Percentiles rank a stretch among this genome's conserved stretches.
Conservation (phyloP, 2,329 filamentous ascomycete genomes). For the Aspergillus intermedius region DNA sequence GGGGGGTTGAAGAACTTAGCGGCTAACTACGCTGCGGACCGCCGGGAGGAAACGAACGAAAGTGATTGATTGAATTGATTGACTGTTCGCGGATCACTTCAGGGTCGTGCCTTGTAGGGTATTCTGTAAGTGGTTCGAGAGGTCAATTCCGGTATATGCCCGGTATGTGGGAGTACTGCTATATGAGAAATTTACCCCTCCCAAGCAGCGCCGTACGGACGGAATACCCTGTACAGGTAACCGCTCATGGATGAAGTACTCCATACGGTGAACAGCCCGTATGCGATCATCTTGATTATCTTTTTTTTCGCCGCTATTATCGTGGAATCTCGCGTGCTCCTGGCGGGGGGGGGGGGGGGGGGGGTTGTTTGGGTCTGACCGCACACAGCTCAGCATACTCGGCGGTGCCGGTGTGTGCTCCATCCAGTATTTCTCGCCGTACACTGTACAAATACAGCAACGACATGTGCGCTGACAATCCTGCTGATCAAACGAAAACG, state of each 20-base stretch:
- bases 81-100: not conserved
- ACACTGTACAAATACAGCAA: not conserved
- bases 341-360: not conserved
- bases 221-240: too few relatives aligned
- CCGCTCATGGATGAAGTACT: too few relatives aligned
- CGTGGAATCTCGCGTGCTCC: not conserved
- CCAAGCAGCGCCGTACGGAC: not conserved
- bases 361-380: not conserved
- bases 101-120: not conserved
- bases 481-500: constrained; percentile 11
- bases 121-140: not conserved
- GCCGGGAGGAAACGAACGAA: too few relatives aligned
- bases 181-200: not conserved
- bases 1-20: too few relatives aligned
- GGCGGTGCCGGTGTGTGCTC: too few relatives aligned
- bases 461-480: constrained; percentile 14
- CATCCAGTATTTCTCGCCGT: not conserved
- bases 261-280: not conserved
- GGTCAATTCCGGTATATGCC: too few relatives aligned
- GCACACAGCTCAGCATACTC: not conserved
- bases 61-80: too few relatives aligned
- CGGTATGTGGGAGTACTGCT: too few relatives aligned
- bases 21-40: too few relatives aligned
- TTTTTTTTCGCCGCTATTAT: not conserved
- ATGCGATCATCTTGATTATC: not conserved